Conservation (phyloP, 176 grass and related monocot genomes). For the Aechmea fasciata region DNA sequence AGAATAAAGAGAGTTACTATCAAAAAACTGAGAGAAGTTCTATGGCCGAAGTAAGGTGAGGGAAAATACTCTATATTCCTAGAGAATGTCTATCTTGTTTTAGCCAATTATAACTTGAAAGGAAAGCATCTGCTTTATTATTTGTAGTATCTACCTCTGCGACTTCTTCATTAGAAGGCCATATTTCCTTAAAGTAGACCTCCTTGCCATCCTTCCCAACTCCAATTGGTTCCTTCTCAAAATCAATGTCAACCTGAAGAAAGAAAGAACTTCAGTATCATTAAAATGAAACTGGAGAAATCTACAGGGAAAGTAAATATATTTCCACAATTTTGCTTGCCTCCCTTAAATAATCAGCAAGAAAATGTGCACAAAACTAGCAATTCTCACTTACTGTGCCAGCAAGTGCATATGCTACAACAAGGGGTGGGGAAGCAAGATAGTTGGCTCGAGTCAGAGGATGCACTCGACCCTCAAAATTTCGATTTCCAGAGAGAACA, state of each 20-base stretch:
- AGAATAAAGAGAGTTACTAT: neutral
- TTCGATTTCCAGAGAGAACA: slow-evolving; percentile 34
- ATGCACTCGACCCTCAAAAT: slow-evolving; percentile 30
- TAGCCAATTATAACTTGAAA: no score
- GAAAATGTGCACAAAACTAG: neutral
- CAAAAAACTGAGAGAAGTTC: neutral
- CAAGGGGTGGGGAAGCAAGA: slow-evolving; percentile 30
- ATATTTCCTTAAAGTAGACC: slow-evolving; percentile 30
- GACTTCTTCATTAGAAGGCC: slow-evolving; percentile 33
- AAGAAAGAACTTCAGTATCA: neutral
- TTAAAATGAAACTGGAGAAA: no score
- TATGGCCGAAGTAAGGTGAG: no score
- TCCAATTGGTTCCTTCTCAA: slow-evolving; percentile 29
- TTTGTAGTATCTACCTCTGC: slow-evolving; percentile 18
- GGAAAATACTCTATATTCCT: no score
- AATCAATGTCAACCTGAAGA: slow-evolving; percentile 35
- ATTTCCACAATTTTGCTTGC: neutral
- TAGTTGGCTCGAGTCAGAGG: slow-evolving; percentile 32
- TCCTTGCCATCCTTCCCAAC: slow-evolving; percentile 19
- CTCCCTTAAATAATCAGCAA: no score
- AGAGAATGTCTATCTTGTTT: no score
- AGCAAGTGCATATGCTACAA: slow-evolving; percentile 33
- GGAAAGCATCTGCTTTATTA: neutral
- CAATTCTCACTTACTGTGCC: slow-evolving; percentile 24
- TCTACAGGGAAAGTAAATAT: neutral